A percentile compares a stretch with the other conserved stretches of the same genome.
These are phyloP conservation scores for Austroboletus niveus DNA, from an alignment of 1,284 basidiomycete species.

Conservation along the genomic window DNA sequence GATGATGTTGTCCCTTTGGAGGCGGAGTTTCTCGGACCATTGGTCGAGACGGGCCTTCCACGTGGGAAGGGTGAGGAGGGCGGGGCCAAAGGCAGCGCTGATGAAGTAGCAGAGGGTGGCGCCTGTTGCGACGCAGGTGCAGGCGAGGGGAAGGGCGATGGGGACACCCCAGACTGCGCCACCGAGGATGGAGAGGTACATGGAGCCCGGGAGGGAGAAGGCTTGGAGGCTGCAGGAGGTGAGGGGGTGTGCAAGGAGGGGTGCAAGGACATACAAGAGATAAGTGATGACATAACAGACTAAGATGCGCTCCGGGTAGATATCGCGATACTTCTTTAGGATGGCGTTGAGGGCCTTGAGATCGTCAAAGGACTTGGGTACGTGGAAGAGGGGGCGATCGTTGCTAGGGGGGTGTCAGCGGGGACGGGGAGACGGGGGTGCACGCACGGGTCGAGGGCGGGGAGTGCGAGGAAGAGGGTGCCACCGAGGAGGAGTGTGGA, in stretches of 20 bases:
- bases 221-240: slow-evolving; percentile 75
- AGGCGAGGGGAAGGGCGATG: slow-evolving; percentile 86
- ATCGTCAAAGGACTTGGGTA: slow-evolving; percentile 83
- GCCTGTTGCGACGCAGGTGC: slow-evolving; percentile 88
- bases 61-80: slow-evolving; percentile 79
- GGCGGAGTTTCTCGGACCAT: slow-evolving; percentile 74
- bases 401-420: slow-evolving; percentile 42
- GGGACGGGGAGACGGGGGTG: background rate
- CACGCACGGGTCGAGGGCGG: slow-evolving; percentile 74
- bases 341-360: slow-evolving; percentile 78
- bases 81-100: slow-evolving; percentile 86
- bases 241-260: slow-evolving; percentile 4
- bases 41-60: slow-evolving; percentile 80
- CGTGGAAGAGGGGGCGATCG: slow-evolving; percentile 70
- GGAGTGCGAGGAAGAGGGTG: slow-evolving; percentile 77
- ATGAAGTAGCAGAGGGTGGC: slow-evolving; percentile 93
- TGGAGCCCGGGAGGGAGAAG: slow-evolving; percentile 94
- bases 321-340: slow-evolving; percentile 86
- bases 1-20: slow-evolving; percentile 77
- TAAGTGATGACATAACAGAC: slow-evolving; percentile 86
- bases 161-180: slow-evolving; percentile 97
- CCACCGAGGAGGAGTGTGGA: slow-evolving; percentile 71
- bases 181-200: slow-evolving; percentile 97
- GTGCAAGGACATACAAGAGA: slow-evolving; percentile 69
- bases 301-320: slow-evolving; percentile 79